These are phyloP conservation scores for Thraustochytrium striatum DNA, from an alignment of 352 stramenopile species.

Conservation along the genomic window DNA sequence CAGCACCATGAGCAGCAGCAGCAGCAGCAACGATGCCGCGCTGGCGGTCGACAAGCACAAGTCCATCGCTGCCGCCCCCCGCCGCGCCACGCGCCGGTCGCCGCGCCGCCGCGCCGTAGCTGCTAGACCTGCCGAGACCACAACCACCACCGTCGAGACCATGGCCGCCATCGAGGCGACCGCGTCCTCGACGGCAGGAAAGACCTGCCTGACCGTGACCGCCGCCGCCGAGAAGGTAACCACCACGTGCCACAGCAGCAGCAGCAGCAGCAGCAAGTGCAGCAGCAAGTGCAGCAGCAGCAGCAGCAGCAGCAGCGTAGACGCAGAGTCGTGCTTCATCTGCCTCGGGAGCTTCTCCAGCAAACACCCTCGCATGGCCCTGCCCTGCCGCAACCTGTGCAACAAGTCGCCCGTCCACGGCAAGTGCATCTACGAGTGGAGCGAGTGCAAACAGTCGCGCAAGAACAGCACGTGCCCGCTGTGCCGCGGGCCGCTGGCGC, in stretches of 20 bases:
- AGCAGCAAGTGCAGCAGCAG: too few species aligned
- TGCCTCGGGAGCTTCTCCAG: conserved; percentile 27
- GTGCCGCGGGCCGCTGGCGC: conserved; percentile 17
- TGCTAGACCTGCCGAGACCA: background rate
- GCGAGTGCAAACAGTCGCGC: conserved; percentile 12
- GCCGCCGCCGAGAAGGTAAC: background rate
- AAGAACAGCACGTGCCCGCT: conserved; percentile 26
- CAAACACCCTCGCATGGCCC: background rate
- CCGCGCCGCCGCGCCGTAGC: too few species aligned
- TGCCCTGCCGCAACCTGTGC: conserved; percentile 38
- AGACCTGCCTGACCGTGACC: background rate
- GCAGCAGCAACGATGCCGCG: background rate
- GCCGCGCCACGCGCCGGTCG: background rate
- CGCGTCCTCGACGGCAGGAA: background rate
- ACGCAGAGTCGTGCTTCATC: conserved; percentile 41
- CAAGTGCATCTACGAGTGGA: conserved; percentile 49
- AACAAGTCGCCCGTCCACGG: conserved; percentile 39
- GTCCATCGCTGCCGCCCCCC: background rate
- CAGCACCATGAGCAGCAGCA: background rate
- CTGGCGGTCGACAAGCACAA: background rate
- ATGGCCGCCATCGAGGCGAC: background rate
- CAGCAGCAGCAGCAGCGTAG: background rate
- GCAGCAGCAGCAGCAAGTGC: background rate
- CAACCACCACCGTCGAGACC: too few species aligned
- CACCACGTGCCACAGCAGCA: background rate